These are phyloP conservation scores for Penicillium verhagenii DNA, from an alignment of 495 filamentous ascomycete species.

Conservation along the genomic window DNA sequence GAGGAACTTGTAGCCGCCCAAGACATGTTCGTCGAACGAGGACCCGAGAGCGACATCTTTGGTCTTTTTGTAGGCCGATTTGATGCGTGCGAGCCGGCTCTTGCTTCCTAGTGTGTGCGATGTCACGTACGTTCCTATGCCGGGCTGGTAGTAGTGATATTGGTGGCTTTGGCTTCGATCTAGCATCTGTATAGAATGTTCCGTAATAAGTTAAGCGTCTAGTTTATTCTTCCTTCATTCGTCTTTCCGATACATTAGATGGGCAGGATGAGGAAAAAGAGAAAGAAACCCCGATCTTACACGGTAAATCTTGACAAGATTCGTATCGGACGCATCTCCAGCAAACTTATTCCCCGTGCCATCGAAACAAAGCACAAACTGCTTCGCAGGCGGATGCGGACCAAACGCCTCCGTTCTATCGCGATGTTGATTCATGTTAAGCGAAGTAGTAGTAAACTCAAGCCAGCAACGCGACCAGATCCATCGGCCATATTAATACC, in stretches of 20 bases:
- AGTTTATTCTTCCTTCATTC: too few species aligned
- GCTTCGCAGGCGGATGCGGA: slow-evolving; percentile 28
- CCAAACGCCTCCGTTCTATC: slow-evolving; percentile 1
- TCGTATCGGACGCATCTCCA: slow-evolving; percentile 76
- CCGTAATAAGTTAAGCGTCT: neutral
- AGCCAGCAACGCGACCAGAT: too few species aligned
- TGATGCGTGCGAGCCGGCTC: slow-evolving; percentile 56
- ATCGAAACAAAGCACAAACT: slow-evolving; percentile 80
- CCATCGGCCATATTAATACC: too few species aligned
- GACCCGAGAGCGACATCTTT: slow-evolving; percentile 81
- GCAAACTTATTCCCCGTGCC: slow-evolving; percentile 84
- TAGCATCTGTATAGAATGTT: slow-evolving; percentile 44
- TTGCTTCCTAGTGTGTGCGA: slow-evolving; percentile 64
- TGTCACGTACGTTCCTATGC: slow-evolving; percentile 78
- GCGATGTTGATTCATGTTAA: neutral
- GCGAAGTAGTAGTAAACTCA: too few species aligned
- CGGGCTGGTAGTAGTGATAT: slow-evolving; percentile 52
- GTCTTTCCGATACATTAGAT: too few species aligned
- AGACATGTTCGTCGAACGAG: slow-evolving; percentile 76
- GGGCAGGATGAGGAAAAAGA: neutral
- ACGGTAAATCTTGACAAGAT: slow-evolving; percentile 80
- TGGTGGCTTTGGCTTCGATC: slow-evolving; percentile 50
- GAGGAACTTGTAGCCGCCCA: slow-evolving; percentile 80
- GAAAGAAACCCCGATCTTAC: slow-evolving; percentile 17
- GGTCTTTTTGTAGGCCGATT: slow-evolving; percentile 73